Evolutionary conservation across 2,329 filamentous ascomycete species (phyloP).

Genomic region (Gliomastix tumulicola): DNA sequence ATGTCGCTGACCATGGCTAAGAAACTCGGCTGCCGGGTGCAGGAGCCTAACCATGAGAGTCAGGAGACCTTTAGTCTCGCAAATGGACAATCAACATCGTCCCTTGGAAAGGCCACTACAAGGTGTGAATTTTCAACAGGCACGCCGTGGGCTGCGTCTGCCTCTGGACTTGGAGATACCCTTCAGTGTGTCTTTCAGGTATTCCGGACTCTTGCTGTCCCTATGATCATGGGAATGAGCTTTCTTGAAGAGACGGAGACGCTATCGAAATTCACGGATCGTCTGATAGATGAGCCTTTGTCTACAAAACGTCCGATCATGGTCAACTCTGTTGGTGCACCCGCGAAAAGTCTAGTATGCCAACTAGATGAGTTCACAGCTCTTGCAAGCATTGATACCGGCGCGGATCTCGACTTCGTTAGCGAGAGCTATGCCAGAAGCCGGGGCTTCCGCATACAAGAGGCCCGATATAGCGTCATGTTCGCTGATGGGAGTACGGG

Average conservation of each 20-base stretch:
- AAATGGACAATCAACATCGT: not conserved
- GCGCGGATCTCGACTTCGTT: not conserved
- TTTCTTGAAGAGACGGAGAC: slow-evolving; percentile 1
- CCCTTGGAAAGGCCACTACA: not conserved
- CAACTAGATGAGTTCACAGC: not conserved
- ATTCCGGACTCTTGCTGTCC: not conserved
- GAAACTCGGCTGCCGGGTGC: too few relatives aligned
- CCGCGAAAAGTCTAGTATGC: not conserved
- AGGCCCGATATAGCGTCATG: not conserved
- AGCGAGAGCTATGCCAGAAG: not conserved
- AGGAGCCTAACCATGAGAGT: too few relatives aligned
- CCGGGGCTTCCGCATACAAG: not conserved
- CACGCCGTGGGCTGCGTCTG: not conserved
- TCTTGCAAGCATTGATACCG: not conserved
- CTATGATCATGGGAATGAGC: not conserved
- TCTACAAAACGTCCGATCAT: too few relatives aligned
- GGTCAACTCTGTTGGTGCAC: not conserved
- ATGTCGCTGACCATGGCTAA: not conserved
- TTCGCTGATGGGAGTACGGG: slow-evolving; percentile 1
- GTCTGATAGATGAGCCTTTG: not conserved
- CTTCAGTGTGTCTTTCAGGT: not conserved
- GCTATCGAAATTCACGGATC: not conserved
- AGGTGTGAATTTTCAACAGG: not conserved
- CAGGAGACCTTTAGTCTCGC: slow-evolving; percentile 1
- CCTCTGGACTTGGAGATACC: too few relatives aligned